Percentiles rank a stretch among this genome's conserved stretches.
phyloP scores from a whole-genome alignment of 2,329 filamentous ascomycete genomes.

The Phialophora expanda region DNA sequence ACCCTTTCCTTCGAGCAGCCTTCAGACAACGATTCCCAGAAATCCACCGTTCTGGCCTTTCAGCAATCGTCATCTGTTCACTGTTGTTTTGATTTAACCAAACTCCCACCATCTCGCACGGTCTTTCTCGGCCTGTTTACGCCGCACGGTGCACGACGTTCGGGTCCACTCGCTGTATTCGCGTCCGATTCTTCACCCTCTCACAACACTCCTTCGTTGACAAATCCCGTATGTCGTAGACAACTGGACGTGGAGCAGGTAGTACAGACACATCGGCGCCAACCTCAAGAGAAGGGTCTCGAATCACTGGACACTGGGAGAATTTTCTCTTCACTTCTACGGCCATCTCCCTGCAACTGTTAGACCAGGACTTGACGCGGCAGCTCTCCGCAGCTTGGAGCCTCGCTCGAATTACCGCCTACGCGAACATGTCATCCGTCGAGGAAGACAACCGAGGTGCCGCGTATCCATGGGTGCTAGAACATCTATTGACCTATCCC shows the following conservation, averaged over 20 bases:
- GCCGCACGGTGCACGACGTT: constrained; percentile 31
- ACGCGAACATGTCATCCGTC: constrained; percentile 14
- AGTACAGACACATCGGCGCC: constrained; percentile 19
- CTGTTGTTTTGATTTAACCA: constrained; percentile 3
- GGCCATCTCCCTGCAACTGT: background rate
- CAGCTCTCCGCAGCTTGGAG: background rate
- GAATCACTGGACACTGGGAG: background rate
- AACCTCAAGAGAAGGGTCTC: constrained; percentile 27
- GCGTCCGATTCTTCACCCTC: constrained; percentile 20
- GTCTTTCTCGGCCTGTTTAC: background rate
- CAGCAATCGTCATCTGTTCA: background rate
- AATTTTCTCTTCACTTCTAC: background rate
- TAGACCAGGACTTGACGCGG: background rate
- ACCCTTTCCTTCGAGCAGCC: background rate
- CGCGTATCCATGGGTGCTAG: constrained; percentile 60
- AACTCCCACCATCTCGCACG: background rate
- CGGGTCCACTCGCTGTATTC: constrained; percentile 13
- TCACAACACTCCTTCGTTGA: constrained; percentile 30
- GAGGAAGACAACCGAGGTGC: constrained; percentile 45
- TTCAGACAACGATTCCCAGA: background rate
- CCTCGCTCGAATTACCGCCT: background rate
- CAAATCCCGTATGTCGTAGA: constrained; percentile 30
- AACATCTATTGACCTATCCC: constrained; percentile 66
- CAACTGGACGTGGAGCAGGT: constrained; percentile 27
- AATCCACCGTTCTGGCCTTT: background rate